phyloP scores from a whole-genome alignment of 768 basidiomycete genomes.

The Tricholoma saponaceum region DNA sequence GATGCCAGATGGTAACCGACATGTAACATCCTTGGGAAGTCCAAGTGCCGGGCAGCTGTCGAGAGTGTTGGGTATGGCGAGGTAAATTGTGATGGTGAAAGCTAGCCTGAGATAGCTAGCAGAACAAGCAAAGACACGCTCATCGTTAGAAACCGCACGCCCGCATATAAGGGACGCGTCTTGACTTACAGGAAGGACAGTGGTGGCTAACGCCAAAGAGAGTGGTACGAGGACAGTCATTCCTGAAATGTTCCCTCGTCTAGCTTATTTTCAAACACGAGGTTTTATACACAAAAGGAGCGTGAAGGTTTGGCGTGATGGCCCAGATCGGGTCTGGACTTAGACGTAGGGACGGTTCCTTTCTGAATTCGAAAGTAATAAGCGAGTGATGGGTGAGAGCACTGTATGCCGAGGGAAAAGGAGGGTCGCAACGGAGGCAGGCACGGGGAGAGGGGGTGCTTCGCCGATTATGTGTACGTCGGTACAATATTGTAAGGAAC shows the following conservation, averaged over 20 bases:
- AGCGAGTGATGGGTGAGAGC: neutral
- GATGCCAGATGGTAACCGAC: slow-evolving; percentile 28
- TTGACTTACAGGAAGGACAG: slow-evolving; percentile 35
- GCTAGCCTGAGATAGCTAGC: slow-evolving; percentile 15
- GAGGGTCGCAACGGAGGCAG: neutral
- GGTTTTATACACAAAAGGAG: slow-evolving; percentile 24
- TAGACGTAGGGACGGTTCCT: neutral
- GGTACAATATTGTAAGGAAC: neutral
- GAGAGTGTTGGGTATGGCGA: slow-evolving; percentile 27
- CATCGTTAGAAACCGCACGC: neutral
- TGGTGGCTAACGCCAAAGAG: slow-evolving; percentile 29
- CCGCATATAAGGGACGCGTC: slow-evolving; percentile 1
- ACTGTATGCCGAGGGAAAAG: neutral
- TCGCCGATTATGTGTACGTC: neutral
- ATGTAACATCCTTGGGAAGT: slow-evolving; percentile 57
- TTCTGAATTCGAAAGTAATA: neutral
- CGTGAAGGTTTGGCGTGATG: neutral
- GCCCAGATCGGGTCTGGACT: slow-evolving; percentile 22
- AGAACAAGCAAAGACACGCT: neutral
- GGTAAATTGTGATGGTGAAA: slow-evolving; percentile 22
- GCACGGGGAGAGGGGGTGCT: neutral
- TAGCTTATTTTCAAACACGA: neutral
- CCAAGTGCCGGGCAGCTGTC: slow-evolving; percentile 55
- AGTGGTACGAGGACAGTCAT: slow-evolving; percentile 31
- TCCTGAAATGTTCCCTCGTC: slow-evolving; percentile 3